Conservation (phyloP, 495 filamentous ascomycete species). For the Aspergillus hancockii region DNA sequence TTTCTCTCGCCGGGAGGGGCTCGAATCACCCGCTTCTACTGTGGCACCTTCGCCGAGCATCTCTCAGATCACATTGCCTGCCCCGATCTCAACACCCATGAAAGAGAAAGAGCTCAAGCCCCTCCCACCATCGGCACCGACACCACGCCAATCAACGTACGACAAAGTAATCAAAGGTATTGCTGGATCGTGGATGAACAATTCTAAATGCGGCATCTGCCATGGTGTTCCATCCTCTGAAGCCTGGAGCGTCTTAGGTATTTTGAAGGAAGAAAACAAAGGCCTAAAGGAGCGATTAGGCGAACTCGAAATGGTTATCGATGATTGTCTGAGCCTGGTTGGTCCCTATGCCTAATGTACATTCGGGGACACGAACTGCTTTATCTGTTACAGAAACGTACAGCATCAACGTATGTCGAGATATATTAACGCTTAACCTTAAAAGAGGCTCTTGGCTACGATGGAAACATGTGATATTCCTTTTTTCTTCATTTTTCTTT, state of each 20-base stretch:
- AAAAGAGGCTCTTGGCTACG: background rate
- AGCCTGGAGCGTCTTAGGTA: slow-evolving; percentile 69
- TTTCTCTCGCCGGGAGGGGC: slow-evolving; percentile 60
- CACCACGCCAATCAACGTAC: slow-evolving; percentile 40
- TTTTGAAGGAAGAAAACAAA: slow-evolving; percentile 73
- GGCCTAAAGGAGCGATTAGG: slow-evolving; percentile 67
- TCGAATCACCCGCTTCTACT: slow-evolving; percentile 51
- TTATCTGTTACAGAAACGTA: background rate
- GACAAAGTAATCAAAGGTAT: slow-evolving; percentile 45
- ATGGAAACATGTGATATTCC: slow-evolving; percentile 2
- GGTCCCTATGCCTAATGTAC: slow-evolving; percentile 30
- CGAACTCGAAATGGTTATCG: slow-evolving; percentile 66
- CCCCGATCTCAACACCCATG: slow-evolving; percentile 25
- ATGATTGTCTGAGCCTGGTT: slow-evolving; percentile 70
- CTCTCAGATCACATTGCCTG: slow-evolving; percentile 37
- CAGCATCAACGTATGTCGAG: background rate
- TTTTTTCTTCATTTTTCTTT: background rate
- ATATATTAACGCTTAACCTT: slow-evolving; percentile 2
- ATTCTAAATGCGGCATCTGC: slow-evolving; percentile 58
- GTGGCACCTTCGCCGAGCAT: slow-evolving; percentile 43
- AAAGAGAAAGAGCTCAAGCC: slow-evolving; percentile 28
- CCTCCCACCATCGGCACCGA: slow-evolving; percentile 8
- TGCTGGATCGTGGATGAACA: slow-evolving; percentile 34
- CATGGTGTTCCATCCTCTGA: slow-evolving; percentile 62
- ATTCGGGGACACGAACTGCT: background rate